phyloP scores from a whole-genome alignment of 192 early-diverging fungal species.

The Gonapodya sp. region DNA sequence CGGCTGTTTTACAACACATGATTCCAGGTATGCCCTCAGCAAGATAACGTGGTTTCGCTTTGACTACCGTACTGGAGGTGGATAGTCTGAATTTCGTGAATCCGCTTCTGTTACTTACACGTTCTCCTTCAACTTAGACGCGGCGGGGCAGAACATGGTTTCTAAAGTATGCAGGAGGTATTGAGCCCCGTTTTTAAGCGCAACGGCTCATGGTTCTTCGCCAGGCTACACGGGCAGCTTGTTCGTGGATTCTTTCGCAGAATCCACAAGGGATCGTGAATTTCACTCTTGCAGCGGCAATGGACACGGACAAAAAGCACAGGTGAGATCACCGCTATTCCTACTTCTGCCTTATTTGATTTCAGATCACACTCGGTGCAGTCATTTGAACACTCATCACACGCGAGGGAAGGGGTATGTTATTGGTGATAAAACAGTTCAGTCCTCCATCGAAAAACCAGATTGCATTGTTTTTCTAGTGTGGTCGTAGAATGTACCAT shows the following conservation, averaged over 20 bases:
- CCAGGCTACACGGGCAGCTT: not conserved
- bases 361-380: no score
- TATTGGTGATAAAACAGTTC: not conserved
- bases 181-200: no score
- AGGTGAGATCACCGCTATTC: no score
- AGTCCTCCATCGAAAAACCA: no score
- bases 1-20: no score
- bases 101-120: no score
- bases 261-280: not conserved
- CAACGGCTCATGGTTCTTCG: not conserved
- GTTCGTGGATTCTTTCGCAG: not conserved
- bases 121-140: no score
- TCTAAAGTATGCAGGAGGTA: not conserved
- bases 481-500: not conserved
- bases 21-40: not conserved
- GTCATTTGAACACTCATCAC: not conserved
- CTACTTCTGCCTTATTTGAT: no score
- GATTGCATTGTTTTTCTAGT: no score
- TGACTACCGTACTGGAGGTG: not conserved
- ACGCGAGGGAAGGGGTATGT: not conserved
- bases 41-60: not conserved
- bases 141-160: constrained; percentile 3
- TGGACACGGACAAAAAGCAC: constrained; percentile 4
- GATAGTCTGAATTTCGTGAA: no score
- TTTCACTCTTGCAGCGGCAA: not conserved